Percentiles rank a stretch among this genome's conserved stretches.
Evolutionary conservation across 495 filamentous ascomycete genomes (phyloP).

Genomic region (Parathielavia appendiculata): DNA sequence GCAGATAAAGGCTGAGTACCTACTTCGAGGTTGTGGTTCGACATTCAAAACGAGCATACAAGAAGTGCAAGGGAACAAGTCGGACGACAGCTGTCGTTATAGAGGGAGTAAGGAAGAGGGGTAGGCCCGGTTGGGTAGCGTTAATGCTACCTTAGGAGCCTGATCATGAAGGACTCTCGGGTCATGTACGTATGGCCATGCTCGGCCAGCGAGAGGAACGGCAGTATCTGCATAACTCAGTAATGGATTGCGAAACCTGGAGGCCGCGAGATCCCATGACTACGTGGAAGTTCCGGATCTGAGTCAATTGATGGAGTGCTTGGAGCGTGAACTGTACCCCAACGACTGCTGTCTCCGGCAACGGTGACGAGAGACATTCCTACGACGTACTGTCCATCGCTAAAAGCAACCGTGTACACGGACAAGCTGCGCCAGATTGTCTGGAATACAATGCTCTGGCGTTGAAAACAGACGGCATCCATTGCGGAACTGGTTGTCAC

Average conservation of each 20-base stretch:
- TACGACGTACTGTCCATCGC: background rate
- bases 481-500: background rate
- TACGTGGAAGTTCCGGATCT: background rate
- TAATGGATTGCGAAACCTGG: background rate
- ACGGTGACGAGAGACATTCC: background rate
- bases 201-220: too few relatives aligned
- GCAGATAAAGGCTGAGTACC: too few relatives aligned
- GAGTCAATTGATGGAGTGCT: background rate
- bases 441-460: background rate
- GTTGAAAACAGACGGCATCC: background rate
- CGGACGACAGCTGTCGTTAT: too few relatives aligned
- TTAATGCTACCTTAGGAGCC: too few relatives aligned
- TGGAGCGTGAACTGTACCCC: background rate
- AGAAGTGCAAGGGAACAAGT: too few relatives aligned
- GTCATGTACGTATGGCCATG: too few relatives aligned
- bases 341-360: background rate
- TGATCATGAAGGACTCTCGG: too few relatives aligned
- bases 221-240: too few relatives aligned
- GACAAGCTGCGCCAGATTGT: background rate
- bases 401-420: background rate
- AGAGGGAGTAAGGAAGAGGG: too few relatives aligned
- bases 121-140: too few relatives aligned
- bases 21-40: too few relatives aligned
- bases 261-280: slow-evolving; percentile 2
- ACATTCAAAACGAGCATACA: too few relatives aligned